Base-by-base conservation (phyloP, 352 stramenopile genomes). In the Globisporangium paroecandrum region DNA sequence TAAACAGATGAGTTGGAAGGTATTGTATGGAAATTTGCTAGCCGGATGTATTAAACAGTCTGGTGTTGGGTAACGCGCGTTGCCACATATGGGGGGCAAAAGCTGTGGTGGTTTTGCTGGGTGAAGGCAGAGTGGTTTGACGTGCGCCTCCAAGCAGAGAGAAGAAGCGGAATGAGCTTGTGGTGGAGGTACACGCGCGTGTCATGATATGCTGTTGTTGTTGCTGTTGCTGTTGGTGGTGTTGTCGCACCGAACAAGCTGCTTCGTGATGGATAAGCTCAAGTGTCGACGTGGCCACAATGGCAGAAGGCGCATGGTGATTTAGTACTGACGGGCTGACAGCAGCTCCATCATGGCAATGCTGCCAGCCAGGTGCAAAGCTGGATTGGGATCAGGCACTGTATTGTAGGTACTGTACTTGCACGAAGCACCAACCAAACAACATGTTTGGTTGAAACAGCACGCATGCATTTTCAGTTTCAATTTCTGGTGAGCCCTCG, bases 131-230 rank as follows among this genome's bases (percentile, higher is more conserved):
- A 22, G 59, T 20, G 58, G 13, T 46, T 64, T 53, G 59, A 57
- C 34, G 34, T 62, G 57, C 32, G 58, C 1, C 5, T 63, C 34
- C 43, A 51, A 51, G 43, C 43, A 51, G 43, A 51, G n/a, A 38
- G n/a, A 38, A 57, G 59, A 27, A 65, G 59, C 25, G 41, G 59
- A 65, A 65, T 57, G 59, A 56, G 59, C 59, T 57, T 65, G 59
- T 65, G 59, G 59, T 38, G 59, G 24, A 15, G n/a, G 59, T 15
- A 29, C 20, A 27, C 57, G 34, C 57, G 8, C 9, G 25, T 53
- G 58, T 22, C 0, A 15, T 29, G n/a, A 12, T 63, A 36, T 36
- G 20, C 36, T 43, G 36, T 41, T 18, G 36, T 15, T 43, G 10
- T 43, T 51, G 36, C 3, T 47, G 57, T 20, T 51, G 13, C 41